Evolutionary conservation across 2,329 filamentous ascomycete genomes (phyloP).

Genomic region (Acrodontium crateriforme): DNA sequence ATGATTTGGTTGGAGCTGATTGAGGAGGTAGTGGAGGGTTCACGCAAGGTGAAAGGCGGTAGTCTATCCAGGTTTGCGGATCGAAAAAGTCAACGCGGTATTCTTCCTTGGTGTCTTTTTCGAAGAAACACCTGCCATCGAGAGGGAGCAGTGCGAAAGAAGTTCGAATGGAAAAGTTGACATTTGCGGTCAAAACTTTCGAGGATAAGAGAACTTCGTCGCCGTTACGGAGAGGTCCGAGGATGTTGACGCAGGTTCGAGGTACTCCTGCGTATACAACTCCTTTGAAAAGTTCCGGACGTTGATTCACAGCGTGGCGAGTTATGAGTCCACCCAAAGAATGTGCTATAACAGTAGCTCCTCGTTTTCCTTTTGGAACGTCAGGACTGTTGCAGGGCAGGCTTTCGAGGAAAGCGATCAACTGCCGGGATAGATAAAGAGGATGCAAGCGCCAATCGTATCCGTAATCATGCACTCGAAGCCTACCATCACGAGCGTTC

Average conservation of each 20-base stretch:
- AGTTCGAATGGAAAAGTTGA: constrained; percentile 83
- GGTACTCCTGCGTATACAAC: constrained; percentile 78
- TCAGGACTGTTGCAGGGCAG: constrained; percentile 59
- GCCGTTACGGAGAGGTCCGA: constrained; percentile 81
- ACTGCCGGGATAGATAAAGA: constrained; percentile 52
- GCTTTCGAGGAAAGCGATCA: constrained; percentile 59
- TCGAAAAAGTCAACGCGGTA: constrained; percentile 79
- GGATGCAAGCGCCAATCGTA: constrained; percentile 92
- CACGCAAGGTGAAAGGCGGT: constrained; percentile 66
- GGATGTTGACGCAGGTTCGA: constrained; percentile 76
- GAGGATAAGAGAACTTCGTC: constrained; percentile 84
- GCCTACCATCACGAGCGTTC: constrained; percentile 54
- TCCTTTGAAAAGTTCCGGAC: constrained; percentile 72
- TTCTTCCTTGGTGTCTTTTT: constrained; percentile 65
- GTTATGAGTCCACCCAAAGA: constrained; percentile 79
- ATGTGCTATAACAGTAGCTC: constrained; percentile 73
- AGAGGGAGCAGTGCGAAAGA: constrained; percentile 76
- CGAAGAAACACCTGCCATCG: constrained; percentile 74
- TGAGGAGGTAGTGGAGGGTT: constrained; percentile 49
- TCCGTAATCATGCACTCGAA: constrained; percentile 79
- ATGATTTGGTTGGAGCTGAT: constrained; percentile 15
- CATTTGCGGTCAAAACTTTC: constrained; percentile 77
- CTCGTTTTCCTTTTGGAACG: constrained; percentile 40
- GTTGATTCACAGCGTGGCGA: constrained; percentile 71
- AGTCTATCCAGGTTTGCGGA: constrained; percentile 62